Evolutionary conservation across 2,329 filamentous ascomycete genomes (phyloP).

Genomic region (Colletotrichum costaricense): DNA sequence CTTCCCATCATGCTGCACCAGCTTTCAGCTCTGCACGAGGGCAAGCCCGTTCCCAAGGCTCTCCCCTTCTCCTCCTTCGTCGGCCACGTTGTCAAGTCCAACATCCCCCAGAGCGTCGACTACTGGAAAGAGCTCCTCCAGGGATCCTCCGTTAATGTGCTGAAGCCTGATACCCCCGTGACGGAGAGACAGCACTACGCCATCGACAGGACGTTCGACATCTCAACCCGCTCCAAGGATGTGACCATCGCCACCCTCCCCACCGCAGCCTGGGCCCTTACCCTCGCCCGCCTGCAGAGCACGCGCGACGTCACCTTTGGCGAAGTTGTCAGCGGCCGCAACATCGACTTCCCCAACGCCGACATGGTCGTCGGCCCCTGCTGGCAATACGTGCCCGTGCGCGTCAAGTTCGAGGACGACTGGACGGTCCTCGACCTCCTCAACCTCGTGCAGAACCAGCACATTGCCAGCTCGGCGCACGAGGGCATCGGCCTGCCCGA

Average conservation of each 20-base stretch:
- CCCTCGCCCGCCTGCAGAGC: conserved; percentile 65
- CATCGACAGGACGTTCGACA: conserved; percentile 55
- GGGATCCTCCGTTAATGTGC: conserved; percentile 60
- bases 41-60: conserved; percentile 42
- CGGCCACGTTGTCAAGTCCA: conserved; percentile 52
- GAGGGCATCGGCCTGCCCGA: conserved; percentile 66
- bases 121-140: conserved; percentile 72
- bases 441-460: conserved; percentile 65
- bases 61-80: conserved; percentile 60
- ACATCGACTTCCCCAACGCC: conserved; percentile 64
- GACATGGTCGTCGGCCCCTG: conserved; percentile 72
- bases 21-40: conserved; percentile 64
- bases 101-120: conserved; percentile 60
- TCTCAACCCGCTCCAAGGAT: conserved; percentile 60
- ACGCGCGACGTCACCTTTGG: conserved; percentile 72
- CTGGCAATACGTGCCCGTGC: conserved; percentile 75
- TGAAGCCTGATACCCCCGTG: conserved; percentile 52
- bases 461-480: conserved; percentile 65
- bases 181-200: conserved; percentile 52
- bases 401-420: conserved; percentile 63
- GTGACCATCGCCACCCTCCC: conserved; percentile 73
- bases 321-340: conserved; percentile 74
- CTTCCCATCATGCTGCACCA: conserved; percentile 71
- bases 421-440: conserved; percentile 67
- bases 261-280: conserved; percentile 75